Percentiles rank a stretch among this genome's conserved stretches.
phyloP scores from a whole-genome alignment of 2,329 filamentous ascomycete genomes.

The Scopulariopsis brevicaulis region DNA sequence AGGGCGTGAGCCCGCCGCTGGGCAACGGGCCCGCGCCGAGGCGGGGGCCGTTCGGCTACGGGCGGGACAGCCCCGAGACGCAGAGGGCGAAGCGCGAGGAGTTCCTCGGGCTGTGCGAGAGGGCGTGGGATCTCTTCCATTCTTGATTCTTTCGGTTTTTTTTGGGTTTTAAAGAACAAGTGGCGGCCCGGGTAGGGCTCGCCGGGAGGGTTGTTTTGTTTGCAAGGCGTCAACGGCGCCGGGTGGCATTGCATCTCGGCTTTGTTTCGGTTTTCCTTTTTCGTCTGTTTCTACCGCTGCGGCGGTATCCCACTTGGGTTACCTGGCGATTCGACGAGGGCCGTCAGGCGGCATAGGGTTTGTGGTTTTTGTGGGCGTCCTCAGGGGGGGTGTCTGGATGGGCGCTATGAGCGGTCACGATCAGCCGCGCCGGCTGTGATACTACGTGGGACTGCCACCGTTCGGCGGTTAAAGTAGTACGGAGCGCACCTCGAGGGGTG shows the following conservation, averaged over 20 bases:
- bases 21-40: constrained; percentile 58
- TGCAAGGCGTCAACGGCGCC: not conserved
- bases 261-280: not conserved
- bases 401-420: not conserved
- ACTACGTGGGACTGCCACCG: too few species aligned
- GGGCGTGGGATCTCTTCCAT: constrained; percentile 96
- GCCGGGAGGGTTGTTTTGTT: not conserved
- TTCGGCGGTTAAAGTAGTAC: too few species aligned
- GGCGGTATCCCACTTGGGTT: not conserved
- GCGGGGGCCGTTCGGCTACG: constrained; percentile 66
- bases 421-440: too few species aligned
- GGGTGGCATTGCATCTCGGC: not conserved
- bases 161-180: not conserved
- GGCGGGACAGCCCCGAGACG: constrained; percentile 72
- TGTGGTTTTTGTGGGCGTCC: not conserved
- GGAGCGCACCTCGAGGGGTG: not conserved
- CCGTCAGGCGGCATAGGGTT: not conserved
- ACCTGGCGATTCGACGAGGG: not conserved
- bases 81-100: constrained; percentile 83
- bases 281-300: not conserved
- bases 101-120: constrained; percentile 74
- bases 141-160: constrained; percentile 40
- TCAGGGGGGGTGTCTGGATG: too few species aligned
- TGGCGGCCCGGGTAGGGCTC: not conserved
- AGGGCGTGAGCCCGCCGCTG: constrained; percentile 76